Evolutionary conservation across 306 rosid species (phyloP), one percentile per base, ranked within the genome.

Genomic region (Rosa rugosa): DNA sequence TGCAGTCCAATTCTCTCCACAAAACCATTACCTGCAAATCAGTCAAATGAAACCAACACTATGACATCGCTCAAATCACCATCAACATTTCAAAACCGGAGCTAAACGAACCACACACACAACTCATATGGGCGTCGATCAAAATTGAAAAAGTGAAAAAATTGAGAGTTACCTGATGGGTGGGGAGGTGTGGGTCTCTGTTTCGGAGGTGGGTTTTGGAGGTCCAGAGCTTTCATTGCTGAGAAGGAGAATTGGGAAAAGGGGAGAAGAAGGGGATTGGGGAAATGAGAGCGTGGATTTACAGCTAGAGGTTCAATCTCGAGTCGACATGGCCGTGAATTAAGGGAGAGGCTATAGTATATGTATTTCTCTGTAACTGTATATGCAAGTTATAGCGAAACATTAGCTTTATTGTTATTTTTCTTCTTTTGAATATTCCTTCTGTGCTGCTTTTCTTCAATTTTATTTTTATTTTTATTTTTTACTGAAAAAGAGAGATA

Each of bases 311-410:
- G 16, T 46, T 46, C 14, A 51, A 4, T 17, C 22, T 80, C 90
- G n/a, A n/a, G n/a, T n/a, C n/a, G 88, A 86, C 97, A 88, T 85
- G 77, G 89, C 88, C 83, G 92, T 86, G 87, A 85, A 86, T 74
- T 80, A 89, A 67, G 87, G 87, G 44, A 14, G 53, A 12, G 53
- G 84, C 36, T 0, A n/a, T 31, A 31, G 36, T 31, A 31, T 2
- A 31, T 31, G 3, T 31, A 64, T 71, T 17, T 18, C 20, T 18
- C 34, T 31, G 3, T 40, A 60, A 70, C 80, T 76, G 80, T 81
- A n/a, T 38, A 16, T 51, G 57, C 57, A 51, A 51, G 57, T n/a
- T 56, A 18, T 56, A n/a, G 23, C 23, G 6, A 1, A 18, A 51
- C 59, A 0, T 31, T 46, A n/a, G 11, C 25, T 54, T 54, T 54